Percentiles rank a stretch among this genome's conserved stretches.
Conservation (phyloP, 768 basidiomycete species). For the Chalciporus chontae region DNA sequence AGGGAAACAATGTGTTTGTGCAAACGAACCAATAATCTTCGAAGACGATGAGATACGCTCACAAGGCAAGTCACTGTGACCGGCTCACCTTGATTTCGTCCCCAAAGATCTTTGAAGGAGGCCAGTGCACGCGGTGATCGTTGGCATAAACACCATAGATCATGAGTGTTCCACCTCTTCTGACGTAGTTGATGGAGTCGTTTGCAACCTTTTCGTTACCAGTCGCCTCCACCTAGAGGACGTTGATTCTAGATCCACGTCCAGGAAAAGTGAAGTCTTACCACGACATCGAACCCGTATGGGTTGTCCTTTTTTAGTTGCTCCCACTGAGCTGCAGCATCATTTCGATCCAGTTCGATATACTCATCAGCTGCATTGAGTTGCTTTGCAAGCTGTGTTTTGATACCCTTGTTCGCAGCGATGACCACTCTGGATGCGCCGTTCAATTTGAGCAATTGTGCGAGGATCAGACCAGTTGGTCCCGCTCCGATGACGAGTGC, state of each 20-base stretch:
- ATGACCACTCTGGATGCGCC: constrained; percentile 76
- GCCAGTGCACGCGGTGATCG: constrained; percentile 75
- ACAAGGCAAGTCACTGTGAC: not conserved
- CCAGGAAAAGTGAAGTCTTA: constrained; percentile 15
- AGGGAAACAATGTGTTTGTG: constrained; percentile 83
- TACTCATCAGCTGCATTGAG: constrained; percentile 79
- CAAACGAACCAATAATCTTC: constrained; percentile 83
- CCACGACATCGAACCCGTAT: constrained; percentile 81
- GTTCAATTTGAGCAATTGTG: constrained; percentile 81
- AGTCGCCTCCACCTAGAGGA: constrained; percentile 47
- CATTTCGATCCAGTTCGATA: constrained; percentile 70
- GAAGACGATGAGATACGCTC: not conserved
- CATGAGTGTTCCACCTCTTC: constrained; percentile 75
- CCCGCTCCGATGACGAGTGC: constrained; percentile 82
- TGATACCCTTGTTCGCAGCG: constrained; percentile 83
- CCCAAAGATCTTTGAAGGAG: constrained; percentile 70
- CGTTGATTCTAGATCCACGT: not conserved
- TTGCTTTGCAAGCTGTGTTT: constrained; percentile 77
- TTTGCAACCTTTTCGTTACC: constrained; percentile 79
- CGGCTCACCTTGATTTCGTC: constrained; percentile 55
- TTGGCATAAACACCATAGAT: constrained; percentile 86
- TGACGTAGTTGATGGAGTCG: constrained; percentile 80
- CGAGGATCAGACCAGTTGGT: constrained; percentile 81
- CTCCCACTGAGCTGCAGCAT: constrained; percentile 71
- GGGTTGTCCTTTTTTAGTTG: constrained; percentile 72